These are phyloP conservation scores for Cicer chorassanicum DNA, from an alignment of 306 rosid genomes.

Conservation along the genomic window DNA sequence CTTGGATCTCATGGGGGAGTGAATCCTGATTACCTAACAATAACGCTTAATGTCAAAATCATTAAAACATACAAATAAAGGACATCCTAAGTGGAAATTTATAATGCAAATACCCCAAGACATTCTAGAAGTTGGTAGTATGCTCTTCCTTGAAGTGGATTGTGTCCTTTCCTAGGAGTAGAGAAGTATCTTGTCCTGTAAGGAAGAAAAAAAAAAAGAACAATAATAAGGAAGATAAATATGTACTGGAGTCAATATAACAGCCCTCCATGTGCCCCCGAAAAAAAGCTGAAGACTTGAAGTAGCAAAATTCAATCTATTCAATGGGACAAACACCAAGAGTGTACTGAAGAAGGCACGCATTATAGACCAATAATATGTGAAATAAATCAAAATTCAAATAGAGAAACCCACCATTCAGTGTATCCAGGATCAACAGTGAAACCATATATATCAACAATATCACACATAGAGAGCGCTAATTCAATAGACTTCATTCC, in stretches of 20 bases:
- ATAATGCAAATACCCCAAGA: constrained; percentile 78
- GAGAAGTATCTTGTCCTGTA: constrained; percentile 95
- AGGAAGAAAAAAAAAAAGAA: constrained; percentile 32
- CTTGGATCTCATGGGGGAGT: constrained; percentile 94
- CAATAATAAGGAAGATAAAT: constrained; percentile 26
- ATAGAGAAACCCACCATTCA: constrained; percentile 74
- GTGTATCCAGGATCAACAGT: constrained; percentile 99
- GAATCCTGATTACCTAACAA: constrained; percentile 88
- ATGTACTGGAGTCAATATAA: constrained; percentile 8
- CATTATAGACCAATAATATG: constrained; percentile 3
- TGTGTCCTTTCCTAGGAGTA: constrained; percentile 91
- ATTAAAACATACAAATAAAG: constrained; percentile 1
- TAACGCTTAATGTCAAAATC: constrained; percentile 33
- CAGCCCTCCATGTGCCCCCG: neutral
- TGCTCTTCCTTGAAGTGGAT: constrained; percentile 99
- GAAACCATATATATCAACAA: constrained; percentile 93
- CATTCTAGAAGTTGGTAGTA: constrained; percentile 97
- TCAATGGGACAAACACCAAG: constrained; percentile 10
- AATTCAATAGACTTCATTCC: constrained; percentile 98
- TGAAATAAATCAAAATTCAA: constrained; percentile 16
- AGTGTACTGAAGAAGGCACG: neutral
- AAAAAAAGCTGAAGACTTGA: constrained; percentile 31
- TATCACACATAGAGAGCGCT: constrained; percentile 97
- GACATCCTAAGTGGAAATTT: constrained; percentile 12
- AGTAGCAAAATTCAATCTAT: constrained; percentile 34